Conservation (phyloP, 1,139 yeast species). For the Saccharomyces hybrid region DNA sequence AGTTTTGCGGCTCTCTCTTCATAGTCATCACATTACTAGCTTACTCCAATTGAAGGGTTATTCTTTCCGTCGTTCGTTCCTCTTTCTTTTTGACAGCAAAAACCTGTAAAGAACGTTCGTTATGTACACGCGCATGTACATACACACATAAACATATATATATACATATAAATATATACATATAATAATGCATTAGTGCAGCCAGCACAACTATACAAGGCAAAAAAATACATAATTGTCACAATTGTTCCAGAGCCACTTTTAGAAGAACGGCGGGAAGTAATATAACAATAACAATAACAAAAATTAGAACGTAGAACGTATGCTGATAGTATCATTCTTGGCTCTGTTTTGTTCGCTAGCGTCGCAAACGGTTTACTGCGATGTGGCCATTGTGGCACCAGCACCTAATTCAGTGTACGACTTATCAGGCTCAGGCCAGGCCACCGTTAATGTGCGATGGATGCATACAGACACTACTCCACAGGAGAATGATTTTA, state of each 20-base stretch:
- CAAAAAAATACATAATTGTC: background rate
- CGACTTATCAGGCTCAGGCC: constrained; percentile 41
- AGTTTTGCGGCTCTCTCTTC: background rate
- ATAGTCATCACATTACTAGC: background rate
- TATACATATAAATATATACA: background rate
- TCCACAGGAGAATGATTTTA: constrained; percentile 42
- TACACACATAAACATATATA: background rate
- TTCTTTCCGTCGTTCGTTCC: background rate
- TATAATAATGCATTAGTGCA: background rate
- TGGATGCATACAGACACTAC: constrained; percentile 54
- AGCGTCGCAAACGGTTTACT: constrained; percentile 3
- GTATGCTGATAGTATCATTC: background rate
- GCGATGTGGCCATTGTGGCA: constrained; percentile 46
- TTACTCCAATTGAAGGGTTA: background rate
- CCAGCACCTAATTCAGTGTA: constrained; percentile 44
- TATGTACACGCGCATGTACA: background rate
- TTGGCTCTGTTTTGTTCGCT: background rate
- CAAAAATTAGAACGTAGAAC: background rate
- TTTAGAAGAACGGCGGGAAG: background rate
- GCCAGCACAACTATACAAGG: background rate
- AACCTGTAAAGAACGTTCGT: background rate
- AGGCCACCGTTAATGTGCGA: constrained; percentile 39
- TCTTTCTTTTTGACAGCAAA: background rate
- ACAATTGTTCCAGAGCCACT: background rate
- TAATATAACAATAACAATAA: constrained; percentile 1